Percentiles rank a stretch among this genome's conserved stretches.
Conservation (phyloP, 139 green algal genomes). For the Diplosphaera chodatii region DNA sequence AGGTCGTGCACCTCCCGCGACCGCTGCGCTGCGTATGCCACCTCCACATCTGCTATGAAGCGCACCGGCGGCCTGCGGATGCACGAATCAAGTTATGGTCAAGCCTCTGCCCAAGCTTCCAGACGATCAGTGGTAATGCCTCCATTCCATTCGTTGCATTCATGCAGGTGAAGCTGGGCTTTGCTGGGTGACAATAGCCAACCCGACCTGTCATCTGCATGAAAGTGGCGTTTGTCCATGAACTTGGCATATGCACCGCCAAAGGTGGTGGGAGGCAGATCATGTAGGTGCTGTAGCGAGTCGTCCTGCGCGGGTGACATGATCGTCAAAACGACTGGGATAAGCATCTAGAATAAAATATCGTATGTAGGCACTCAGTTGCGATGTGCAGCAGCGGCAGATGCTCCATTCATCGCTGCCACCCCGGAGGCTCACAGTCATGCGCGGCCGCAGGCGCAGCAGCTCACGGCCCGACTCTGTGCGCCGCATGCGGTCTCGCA, state of each 20-base stretch:
- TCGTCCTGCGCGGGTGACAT: slow-evolving; percentile 19
- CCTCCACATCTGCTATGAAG: slow-evolving; percentile 90
- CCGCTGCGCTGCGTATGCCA: slow-evolving; percentile 80
- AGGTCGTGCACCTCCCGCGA: slow-evolving; percentile 90
- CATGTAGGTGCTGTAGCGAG: slow-evolving; percentile 38
- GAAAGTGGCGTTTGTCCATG: slow-evolving; percentile 80
- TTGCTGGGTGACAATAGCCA: no score
- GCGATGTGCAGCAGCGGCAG: no score
- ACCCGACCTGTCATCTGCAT: slow-evolving; percentile 66
- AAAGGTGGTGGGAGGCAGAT: slow-evolving; percentile 69
- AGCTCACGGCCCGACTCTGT: slow-evolving; percentile 52
- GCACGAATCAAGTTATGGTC: background rate
- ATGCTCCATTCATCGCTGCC: no score
- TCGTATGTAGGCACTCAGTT: no score
- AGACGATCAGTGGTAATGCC: no score
- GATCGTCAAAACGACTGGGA: no score
- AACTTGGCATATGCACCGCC: slow-evolving; percentile 83
- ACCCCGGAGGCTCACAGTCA: no score
- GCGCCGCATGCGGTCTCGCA: slow-evolving; percentile 66
- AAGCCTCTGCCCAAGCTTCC: no score
- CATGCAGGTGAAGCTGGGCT: no score
- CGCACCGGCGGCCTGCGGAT: slow-evolving; percentile 60
- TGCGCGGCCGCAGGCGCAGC: slow-evolving; percentile 61
- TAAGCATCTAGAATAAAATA: no score
- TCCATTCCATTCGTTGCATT: no score